A percentile compares a stretch with the other conserved stretches of the same genome.
Conservation (phyloP, 352 stramenopile genomes). For the Pythium graminicola region DNA sequence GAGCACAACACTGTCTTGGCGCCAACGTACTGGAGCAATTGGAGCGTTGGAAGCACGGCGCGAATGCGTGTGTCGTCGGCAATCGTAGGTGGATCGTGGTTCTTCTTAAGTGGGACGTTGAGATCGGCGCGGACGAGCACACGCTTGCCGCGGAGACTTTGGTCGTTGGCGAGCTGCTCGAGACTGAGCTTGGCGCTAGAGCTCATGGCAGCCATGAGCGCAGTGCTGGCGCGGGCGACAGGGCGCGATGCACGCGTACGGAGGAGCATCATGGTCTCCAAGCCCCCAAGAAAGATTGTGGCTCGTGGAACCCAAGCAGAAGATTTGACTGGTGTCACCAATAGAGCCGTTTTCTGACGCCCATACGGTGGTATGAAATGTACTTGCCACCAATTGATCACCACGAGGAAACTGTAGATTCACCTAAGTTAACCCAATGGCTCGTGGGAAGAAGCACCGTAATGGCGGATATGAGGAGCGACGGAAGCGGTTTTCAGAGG, state of each 20-base stretch:
- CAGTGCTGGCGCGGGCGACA: neutral
- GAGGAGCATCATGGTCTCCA: conserved; percentile 12
- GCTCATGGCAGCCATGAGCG: conserved; percentile 27
- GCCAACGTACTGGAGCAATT: conserved; percentile 89
- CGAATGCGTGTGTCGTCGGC: conserved; percentile 96
- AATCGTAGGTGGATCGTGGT: conserved; percentile 88
- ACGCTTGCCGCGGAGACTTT: conserved; percentile 90
- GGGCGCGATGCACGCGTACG: conserved; percentile 8
- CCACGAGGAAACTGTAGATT: neutral
- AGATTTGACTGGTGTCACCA: conserved; percentile 16
- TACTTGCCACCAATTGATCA: neutral
- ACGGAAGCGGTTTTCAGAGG: too few species aligned
- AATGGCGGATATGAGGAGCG: neutral
- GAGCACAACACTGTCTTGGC: conserved; percentile 94
- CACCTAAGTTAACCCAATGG: conserved; percentile 1
- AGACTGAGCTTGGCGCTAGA: conserved; percentile 59
- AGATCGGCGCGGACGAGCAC: conserved; percentile 98
- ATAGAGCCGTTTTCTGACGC: neutral
- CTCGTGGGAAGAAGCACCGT: neutral
- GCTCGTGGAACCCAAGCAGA: conserved; percentile 18
- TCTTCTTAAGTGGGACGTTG: conserved; percentile 97
- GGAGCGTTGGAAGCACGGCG: conserved; percentile 91
- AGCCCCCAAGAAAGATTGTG: neutral
- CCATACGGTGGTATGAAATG: neutral
- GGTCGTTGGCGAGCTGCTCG: conserved; percentile 49